phyloP scores from a whole-genome alignment of 2,329 filamentous ascomycete genomes.

The Lojkania enalia region DNA sequence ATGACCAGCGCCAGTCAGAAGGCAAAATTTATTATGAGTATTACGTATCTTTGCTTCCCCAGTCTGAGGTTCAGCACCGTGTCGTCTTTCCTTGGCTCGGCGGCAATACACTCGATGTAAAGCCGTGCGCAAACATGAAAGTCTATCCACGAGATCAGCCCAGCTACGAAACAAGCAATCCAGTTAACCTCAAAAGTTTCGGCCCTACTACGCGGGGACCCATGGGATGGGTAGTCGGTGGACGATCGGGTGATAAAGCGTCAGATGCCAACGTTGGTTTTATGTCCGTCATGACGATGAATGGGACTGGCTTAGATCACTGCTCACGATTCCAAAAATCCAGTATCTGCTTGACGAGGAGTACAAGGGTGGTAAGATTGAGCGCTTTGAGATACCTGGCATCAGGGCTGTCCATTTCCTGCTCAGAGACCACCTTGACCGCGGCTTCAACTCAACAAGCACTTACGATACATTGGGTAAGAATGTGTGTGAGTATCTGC shows the following conservation, averaged over 20 bases:
- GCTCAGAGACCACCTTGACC: slow-evolving; percentile 51
- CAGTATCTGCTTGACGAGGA: slow-evolving; percentile 26
- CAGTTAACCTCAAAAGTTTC: slow-evolving; percentile 28
- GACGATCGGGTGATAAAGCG: slow-evolving; percentile 30
- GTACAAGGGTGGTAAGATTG: slow-evolving; percentile 25
- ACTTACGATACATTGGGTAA: slow-evolving; percentile 52
- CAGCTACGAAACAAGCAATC: slow-evolving; percentile 29
- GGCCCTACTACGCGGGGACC: slow-evolving; percentile 40
- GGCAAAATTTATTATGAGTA: slow-evolving; percentile 41
- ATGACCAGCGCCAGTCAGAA: slow-evolving; percentile 21
- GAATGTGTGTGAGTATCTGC: slow-evolving; percentile 49
- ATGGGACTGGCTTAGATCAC: slow-evolving; percentile 28
- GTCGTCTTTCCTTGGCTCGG: slow-evolving; percentile 26
- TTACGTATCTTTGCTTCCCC: slow-evolving; percentile 40
- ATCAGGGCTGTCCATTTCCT: slow-evolving; percentile 47
- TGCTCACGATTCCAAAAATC: slow-evolving; percentile 28
- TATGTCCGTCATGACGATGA: slow-evolving; percentile 32
- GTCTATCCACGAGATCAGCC: slow-evolving; percentile 20
- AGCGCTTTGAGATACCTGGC: slow-evolving; percentile 39
- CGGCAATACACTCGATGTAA: slow-evolving; percentile 15
- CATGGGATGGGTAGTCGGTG: slow-evolving; percentile 37
- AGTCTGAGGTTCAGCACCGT: slow-evolving; percentile 24
- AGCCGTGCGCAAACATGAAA: slow-evolving; percentile 8
- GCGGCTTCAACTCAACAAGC: slow-evolving; percentile 46
- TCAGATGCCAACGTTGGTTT: slow-evolving; percentile 31